Evolutionary conservation across 1,284 basidiomycete species (phyloP).

Genomic region (Trametes sp.): DNA sequence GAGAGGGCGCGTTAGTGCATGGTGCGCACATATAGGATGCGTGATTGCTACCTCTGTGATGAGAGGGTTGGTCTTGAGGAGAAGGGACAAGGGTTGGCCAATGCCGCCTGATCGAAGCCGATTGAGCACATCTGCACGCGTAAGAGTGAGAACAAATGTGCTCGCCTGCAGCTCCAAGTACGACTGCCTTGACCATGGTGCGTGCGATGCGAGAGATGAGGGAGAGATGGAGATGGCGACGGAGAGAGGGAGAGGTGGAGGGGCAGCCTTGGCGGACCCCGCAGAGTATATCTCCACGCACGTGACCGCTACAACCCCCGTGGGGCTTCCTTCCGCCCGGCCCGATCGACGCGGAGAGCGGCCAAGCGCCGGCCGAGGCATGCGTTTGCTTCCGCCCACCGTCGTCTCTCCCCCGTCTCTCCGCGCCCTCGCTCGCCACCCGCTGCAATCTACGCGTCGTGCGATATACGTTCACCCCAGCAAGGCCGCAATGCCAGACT

Average conservation of each 20-base stretch:
- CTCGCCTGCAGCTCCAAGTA: conserved; percentile 90
- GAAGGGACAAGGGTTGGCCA: conserved; percentile 91
- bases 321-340: conserved; percentile 22
- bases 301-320: conserved; percentile 28
- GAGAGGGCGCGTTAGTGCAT: background rate
- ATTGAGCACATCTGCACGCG: background rate
- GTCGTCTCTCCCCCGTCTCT: background rate
- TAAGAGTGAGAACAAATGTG: background rate
- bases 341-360: conserved; percentile 5
- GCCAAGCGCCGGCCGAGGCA: background rate
- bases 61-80: conserved; percentile 87
- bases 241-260: conserved; percentile 3
- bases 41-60: conserved; percentile 69
- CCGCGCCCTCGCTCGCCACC: background rate
- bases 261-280: conserved; percentile 1
- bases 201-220: conserved; percentile 22
- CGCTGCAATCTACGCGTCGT: background rate
- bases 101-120: conserved; percentile 72
- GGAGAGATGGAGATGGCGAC: conserved; percentile 22
- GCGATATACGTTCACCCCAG: conserved; percentile 10
- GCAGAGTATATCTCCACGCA: conserved; percentile 25
- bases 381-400: background rate
- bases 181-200: conserved; percentile 87
- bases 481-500: conserved; percentile 38
- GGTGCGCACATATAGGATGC: background rate